phyloP scores from a whole-genome alignment of 345 rosid species.

The Limnanthes douglasii region DNA sequence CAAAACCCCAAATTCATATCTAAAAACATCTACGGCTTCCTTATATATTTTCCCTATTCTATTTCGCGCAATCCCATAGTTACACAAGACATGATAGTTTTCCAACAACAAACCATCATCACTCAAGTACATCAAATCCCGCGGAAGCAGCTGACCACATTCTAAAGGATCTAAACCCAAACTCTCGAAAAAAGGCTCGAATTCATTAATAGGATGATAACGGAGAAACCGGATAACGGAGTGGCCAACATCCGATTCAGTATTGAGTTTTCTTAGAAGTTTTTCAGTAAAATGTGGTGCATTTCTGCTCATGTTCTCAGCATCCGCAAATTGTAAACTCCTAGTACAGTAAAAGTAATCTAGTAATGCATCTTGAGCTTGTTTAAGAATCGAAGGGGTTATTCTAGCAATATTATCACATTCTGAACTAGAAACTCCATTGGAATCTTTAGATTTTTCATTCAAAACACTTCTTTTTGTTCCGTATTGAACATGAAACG shows the following conservation, averaged over 20 bases:
- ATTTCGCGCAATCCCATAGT: conserved; percentile 39
- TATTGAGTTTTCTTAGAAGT: conserved; percentile 22
- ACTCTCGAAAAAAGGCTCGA: conserved; percentile 82
- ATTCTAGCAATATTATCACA: conserved; percentile 9
- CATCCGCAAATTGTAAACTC: conserved; percentile 36
- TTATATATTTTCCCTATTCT: conserved; percentile 45
- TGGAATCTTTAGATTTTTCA: conserved; percentile 5
- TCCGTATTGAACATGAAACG: conserved; percentile 15
- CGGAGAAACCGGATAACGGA: conserved; percentile 34
- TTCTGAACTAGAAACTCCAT: conserved; percentile 1
- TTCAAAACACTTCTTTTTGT: conserved; percentile 3
- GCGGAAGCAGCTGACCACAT: conserved; percentile 24
- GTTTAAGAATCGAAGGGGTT: conserved; percentile 13
- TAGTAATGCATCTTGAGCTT: conserved; percentile 49
- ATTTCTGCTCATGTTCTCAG: conserved; percentile 55
- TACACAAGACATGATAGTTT: conserved; percentile 50
- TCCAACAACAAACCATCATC: conserved; percentile 48
- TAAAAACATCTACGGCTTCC: conserved; percentile 41
- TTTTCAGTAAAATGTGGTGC: conserved; percentile 32
- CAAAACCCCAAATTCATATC: conserved; percentile 32
- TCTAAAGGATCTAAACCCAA: conserved; percentile 45
- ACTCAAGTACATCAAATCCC: conserved; percentile 33
- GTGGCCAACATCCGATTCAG: conserved; percentile 16
- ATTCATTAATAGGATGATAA: conserved; percentile 75
- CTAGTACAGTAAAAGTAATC: conserved; percentile 63